phyloP scores from a whole-genome alignment of 257 asterid species.

The Ballota nigra region DNA sequence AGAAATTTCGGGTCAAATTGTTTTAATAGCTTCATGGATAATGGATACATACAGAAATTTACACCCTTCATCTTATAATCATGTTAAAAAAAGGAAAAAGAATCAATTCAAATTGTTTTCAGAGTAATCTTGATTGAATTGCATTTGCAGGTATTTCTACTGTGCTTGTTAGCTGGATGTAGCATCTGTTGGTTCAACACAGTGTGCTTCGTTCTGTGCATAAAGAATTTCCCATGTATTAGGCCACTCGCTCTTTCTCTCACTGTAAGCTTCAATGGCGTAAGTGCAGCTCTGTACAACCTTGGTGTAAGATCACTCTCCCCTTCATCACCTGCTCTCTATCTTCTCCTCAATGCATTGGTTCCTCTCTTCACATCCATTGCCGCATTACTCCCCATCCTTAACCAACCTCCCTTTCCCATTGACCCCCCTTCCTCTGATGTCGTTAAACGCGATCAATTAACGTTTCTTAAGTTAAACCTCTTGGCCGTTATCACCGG shows the following conservation, averaged over 20 bases:
- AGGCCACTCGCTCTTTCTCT: conserved; percentile 87
- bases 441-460: conserved; percentile 49
- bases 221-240: conserved; percentile 66
- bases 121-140: background rate
- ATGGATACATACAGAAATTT: background rate
- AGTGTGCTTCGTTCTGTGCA: conserved; percentile 86
- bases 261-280: conserved; percentile 79
- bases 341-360: conserved; percentile 79
- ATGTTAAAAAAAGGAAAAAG: no score
- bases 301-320: conserved; percentile 57
- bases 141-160: conserved; percentile 59
- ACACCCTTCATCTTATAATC: background rate
- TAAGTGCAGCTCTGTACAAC: conserved; percentile 87
- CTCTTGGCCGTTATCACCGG: conserved; percentile 63
- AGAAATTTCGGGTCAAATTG: background rate
- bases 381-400: conserved; percentile 55
- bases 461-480: conserved; percentile 52
- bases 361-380: conserved; percentile 65
- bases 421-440: conserved; percentile 33
- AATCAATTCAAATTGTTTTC: no score
- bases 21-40: background rate
- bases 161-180: conserved; percentile 78
- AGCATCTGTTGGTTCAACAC: conserved; percentile 98
- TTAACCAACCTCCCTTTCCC: conserved; percentile 50
- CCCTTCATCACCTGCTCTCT: conserved; percentile 51